Base-by-base conservation (phyloP, 768 basidiomycete species). In the Cubamyces lactineus region DNA sequence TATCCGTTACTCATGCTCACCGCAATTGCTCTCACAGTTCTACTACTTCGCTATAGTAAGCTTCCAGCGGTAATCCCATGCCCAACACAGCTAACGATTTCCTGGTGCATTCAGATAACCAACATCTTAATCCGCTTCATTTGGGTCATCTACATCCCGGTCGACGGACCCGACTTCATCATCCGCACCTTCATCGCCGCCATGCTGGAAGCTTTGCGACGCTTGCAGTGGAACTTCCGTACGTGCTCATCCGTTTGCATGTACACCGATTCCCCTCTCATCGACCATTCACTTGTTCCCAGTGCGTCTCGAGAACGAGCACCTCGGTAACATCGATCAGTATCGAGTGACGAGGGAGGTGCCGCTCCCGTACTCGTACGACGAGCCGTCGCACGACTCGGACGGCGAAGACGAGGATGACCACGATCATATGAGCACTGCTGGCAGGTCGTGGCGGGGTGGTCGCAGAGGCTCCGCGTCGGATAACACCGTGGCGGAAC, bases 151-250 rank as follows among this genome's bases (percentile, higher is more conserved):
- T 96, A 94, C 72, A 80, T 94, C 50, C 89, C 91, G 3, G 63
- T 64, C 28, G 26, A 69, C 1, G 82, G 82, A 0, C 80, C 82
- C 1, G 77, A 77, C 65, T 74, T 81, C 57, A 79, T 81, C 62
- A 47, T 89, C 26, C 82, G 88, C 24, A 76, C 84, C 0, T 94
- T 92, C 76, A 79, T 92, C 47, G 82, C 77, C 13, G 93, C 80
- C 2, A 65, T 88, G 52, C 67, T 92, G 42, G 96, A 98, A 70
- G 84, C 94, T 72, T 67, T 92, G 6, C 77, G 96, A 45, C 81
- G 96, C 55, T 85, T 86, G 75, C 89, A 89, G 66, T 98, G 96
- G 96, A 97, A 96, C 74, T 90, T 96, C 70, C 89, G 92, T 94
- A 62, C 68, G 90, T 74, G 9, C n/a, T 58, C 56, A 51, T 30